These are phyloP conservation scores for Penicillium psychrosexuale DNA, from an alignment of 2,329 filamentous ascomycete species.

Conservation along the genomic window DNA sequence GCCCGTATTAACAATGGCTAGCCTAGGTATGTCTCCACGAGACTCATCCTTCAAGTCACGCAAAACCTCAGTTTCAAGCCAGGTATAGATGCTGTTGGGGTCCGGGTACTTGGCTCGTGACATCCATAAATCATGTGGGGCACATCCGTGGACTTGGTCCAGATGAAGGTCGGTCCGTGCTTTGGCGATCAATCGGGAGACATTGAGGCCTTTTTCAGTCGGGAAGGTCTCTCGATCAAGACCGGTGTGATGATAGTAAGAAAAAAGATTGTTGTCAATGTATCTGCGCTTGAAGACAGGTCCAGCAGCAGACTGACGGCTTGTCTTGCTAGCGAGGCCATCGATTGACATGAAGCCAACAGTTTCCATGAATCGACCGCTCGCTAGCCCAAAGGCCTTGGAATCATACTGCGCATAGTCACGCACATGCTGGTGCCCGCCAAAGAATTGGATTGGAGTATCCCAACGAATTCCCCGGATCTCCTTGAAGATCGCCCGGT, in stretches of 20 bases:
- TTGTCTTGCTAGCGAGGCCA: constrained; percentile 52
- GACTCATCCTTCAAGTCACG: constrained; percentile 61
- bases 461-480: constrained; percentile 75
- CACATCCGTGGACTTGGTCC: constrained; percentile 76
- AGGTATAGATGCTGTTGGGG: constrained; percentile 73
- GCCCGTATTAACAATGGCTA: constrained; percentile 84
- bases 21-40: constrained; percentile 56
- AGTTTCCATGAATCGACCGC: constrained; percentile 90
- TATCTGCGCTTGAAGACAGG: constrained; percentile 73
- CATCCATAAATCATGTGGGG: constrained; percentile 78
- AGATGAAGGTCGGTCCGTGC: constrained; percentile 70
- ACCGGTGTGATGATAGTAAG: constrained; percentile 75
- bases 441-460: constrained; percentile 86
- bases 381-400: constrained; percentile 74
- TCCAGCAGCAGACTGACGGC: constrained; percentile 27
- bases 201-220: constrained; percentile 70
- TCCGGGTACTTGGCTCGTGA: constrained; percentile 71
- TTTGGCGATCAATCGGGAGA: constrained; percentile 65
- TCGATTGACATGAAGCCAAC: constrained; percentile 89
- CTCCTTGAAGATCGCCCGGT: constrained; percentile 70
- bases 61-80: constrained; percentile 73
- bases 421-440: constrained; percentile 84
- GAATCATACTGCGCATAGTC: constrained; percentile 78
- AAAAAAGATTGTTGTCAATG: constrained; percentile 90
- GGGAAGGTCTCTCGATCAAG: constrained; percentile 70